phyloP scores from a whole-genome alignment of 2,329 filamentous ascomycete species.

The Penicillium crustosum region DNA sequence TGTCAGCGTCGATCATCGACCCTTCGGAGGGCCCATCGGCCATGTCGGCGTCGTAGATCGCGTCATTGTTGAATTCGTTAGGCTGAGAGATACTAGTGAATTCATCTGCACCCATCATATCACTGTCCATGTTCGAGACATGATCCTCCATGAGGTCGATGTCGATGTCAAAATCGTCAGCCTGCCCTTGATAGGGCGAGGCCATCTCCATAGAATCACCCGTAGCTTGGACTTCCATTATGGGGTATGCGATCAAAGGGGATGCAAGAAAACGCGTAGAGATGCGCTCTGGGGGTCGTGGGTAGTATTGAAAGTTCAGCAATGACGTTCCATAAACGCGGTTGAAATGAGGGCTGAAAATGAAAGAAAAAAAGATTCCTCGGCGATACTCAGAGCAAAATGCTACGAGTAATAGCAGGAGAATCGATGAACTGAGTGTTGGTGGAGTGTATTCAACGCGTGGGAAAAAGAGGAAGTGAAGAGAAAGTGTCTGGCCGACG shows the following conservation, averaged over 20 bases:
- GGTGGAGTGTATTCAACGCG: neutral
- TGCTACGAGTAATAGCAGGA: neutral
- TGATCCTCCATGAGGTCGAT: conserved; percentile 59
- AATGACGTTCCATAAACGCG: conserved; percentile 13
- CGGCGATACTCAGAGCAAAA: neutral
- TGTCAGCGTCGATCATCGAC: conserved; percentile 40
- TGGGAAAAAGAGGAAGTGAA: conserved; percentile 11
- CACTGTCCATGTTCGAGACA: conserved; percentile 57
- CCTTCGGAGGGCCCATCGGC: conserved; percentile 45
- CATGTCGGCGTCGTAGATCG: conserved; percentile 48
- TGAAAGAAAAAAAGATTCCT: neutral
- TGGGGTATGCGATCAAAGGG: conserved; percentile 30
- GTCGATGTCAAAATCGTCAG: conserved; percentile 60
- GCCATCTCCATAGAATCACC: conserved; percentile 49
- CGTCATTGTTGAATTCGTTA: conserved; percentile 33
- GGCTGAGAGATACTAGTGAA: conserved; percentile 33
- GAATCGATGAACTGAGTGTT: neutral
- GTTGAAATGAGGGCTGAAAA: neutral
- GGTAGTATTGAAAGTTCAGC: conserved; percentile 20
- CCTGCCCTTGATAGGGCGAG: conserved; percentile 41
- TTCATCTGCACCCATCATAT: conserved; percentile 44
- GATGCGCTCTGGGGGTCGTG: conserved; percentile 1
- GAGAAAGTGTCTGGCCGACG: conserved; percentile 11
- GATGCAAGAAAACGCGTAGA: conserved; percentile 27
- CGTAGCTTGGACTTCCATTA: conserved; percentile 39